These are phyloP conservation scores for Asterionellopsis glacialis DNA, from an alignment of 108 stramenopile species.

Conservation along the genomic window DNA sequence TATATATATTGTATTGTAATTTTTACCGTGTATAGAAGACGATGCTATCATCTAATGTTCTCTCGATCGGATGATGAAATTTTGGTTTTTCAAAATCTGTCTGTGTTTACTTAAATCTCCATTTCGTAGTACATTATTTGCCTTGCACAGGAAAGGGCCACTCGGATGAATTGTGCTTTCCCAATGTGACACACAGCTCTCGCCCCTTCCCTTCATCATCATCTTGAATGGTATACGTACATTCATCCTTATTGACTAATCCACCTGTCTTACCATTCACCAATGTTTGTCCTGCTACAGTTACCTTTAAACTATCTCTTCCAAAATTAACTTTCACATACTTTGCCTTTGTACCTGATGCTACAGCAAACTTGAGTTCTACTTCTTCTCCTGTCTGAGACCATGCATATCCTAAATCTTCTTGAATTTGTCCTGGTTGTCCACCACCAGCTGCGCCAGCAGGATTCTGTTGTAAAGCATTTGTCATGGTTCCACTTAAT, in stretches of 20 bases:
- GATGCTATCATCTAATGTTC: no score
- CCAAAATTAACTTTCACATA: constrained; percentile 65
- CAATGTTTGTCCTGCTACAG: constrained; percentile 43
- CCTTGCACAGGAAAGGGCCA: constrained; percentile 30
- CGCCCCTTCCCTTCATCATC: constrained; percentile 18
- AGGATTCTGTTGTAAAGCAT: constrained; percentile 11
- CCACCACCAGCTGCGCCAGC: not conserved
- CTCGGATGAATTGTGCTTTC: constrained; percentile 36
- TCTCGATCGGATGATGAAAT: no score
- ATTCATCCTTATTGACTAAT: constrained; percentile 44
- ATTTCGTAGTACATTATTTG: not conserved
- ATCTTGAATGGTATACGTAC: constrained; percentile 63
- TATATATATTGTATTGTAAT: no score
- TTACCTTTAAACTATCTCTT: constrained; percentile 38
- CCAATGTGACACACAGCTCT: constrained; percentile 56
- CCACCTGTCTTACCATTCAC: constrained; percentile 42
- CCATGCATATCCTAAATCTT: constrained; percentile 53
- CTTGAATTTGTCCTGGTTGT: constrained; percentile 14
- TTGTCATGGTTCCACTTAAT: constrained; percentile 25
- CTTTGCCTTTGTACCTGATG: constrained; percentile 42
- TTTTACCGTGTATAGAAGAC: no score
- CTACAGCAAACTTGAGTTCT: constrained; percentile 59
- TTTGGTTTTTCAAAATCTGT: not conserved
- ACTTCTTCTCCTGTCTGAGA: constrained; percentile 72
- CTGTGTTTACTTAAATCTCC: not conserved